Conservation (phyloP, 129 eudicot species). For the Pulicaria dysenterica region DNA sequence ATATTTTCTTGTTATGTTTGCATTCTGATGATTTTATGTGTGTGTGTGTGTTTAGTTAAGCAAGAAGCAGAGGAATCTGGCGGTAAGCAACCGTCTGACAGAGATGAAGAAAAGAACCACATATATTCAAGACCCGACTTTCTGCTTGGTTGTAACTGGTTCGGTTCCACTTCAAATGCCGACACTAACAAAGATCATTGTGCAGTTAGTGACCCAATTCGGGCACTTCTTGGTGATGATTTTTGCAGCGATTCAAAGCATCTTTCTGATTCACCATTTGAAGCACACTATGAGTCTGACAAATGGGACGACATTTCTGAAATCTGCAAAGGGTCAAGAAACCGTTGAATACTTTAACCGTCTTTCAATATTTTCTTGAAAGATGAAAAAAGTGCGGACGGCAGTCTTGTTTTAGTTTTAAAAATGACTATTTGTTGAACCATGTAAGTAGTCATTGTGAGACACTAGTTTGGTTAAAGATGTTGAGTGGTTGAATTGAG, state of each 20-base stretch:
- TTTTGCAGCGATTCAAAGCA: slow-evolving; percentile 44
- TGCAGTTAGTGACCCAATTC: slow-evolving; percentile 49
- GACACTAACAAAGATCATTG: slow-evolving; percentile 45
- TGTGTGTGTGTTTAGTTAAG: slow-evolving; percentile 40
- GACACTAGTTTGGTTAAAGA: slow-evolving; percentile 23
- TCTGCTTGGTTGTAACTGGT: slow-evolving; percentile 67
- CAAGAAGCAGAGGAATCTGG: slow-evolving; percentile 46
- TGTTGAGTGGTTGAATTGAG: slow-evolving; percentile 23
- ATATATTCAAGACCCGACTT: slow-evolving; percentile 62
- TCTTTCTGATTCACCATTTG: slow-evolving; percentile 26
- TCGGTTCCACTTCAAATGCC: slow-evolving; percentile 33
- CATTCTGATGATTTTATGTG: background rate
- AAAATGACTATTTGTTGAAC: slow-evolving; percentile 34
- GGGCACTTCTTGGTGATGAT: slow-evolving; percentile 57
- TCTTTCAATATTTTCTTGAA: slow-evolving; percentile 7
- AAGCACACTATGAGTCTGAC: slow-evolving; percentile 24
- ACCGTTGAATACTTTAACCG: slow-evolving; percentile 13
- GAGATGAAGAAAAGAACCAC: slow-evolving; percentile 39
- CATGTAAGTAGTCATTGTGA: slow-evolving; percentile 29
- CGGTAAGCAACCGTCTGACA: slow-evolving; percentile 27
- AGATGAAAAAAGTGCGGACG: background rate
- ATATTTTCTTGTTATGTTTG: background rate
- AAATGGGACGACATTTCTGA: slow-evolving; percentile 43
- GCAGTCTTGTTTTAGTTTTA: slow-evolving; percentile 9
- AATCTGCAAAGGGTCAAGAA: slow-evolving; percentile 25